Evolutionary conservation across 78 protist genomes (phyloP), one percentile per base, ranked within the genome.

Genomic region (Cavenderia fasciculata): DNA sequence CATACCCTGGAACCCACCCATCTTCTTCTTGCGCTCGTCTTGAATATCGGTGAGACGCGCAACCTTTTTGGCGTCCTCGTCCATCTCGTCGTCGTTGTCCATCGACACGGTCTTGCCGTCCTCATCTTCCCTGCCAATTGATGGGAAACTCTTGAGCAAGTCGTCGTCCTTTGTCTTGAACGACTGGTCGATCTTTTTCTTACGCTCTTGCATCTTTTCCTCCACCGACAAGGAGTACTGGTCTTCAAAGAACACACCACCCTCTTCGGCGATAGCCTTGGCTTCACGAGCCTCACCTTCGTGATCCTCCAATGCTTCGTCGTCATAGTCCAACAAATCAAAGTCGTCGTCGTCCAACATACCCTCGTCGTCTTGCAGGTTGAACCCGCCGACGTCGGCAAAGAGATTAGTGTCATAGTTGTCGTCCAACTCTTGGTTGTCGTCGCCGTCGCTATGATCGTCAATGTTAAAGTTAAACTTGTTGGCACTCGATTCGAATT

Each of bases 1-100:
- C 86, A 94, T 72, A 2, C 94, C 34, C 36, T 85, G 95, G 69
- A 94, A 94, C 41, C 96, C 93, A 40, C 95, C 94, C 47, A 49
- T 66, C 34, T 92, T 84, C 85, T 73, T 59, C 72, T 78, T 61
- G 4, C 16, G 41, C 34, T 31, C 43, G 0, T 5, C 16, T n/a
- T n/a, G n/a, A n/a, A n/a, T n/a, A n/a, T n/a, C n/a, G n/a, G n/a
- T n/a, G n/a, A n/a, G n/a, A n/a, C n/a, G n/a, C n/a, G n/a, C n/a
- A n/a, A n/a, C n/a, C 72, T 63, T 63, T 7, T 47, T 47, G 2
- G 31, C 43, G 3, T 56, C 70, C 21, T 82, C 78, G 2, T 76
- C 86, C 18, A 56, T 78, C 16, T 82, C 70, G 19, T 82, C 90
- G 31, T 23, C 43, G 41, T 49, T 51, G 14, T 41, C 88, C 29